A percentile compares a stretch with the other conserved stretches of the same genome.
phyloP scores from a whole-genome alignment of 78 protist genomes.

The Dictyostelium firmibasis region DNA sequence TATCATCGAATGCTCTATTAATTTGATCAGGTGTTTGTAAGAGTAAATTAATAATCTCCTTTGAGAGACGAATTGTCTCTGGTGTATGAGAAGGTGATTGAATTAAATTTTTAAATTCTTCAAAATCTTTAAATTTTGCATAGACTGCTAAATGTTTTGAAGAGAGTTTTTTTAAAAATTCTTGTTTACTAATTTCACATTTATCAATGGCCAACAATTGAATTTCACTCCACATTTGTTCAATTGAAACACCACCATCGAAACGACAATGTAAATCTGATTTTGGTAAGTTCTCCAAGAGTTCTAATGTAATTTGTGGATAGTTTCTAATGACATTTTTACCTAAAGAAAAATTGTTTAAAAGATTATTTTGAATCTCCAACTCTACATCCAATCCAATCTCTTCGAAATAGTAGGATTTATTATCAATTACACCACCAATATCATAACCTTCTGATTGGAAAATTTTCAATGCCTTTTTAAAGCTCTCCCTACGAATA shows the following conservation, averaged over 20 bases:
- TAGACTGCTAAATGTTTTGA: not conserved
- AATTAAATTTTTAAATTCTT: not conserved
- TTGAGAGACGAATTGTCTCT: not conserved
- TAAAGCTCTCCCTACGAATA: slow-evolving; percentile 68
- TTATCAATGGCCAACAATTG: not conserved
- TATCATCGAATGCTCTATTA: slow-evolving; percentile 80
- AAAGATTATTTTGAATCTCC: not conserved
- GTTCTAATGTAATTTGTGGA: slow-evolving; percentile 70
- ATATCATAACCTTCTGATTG: slow-evolving; percentile 50
- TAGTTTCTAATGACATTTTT: not conserved
- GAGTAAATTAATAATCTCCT: slow-evolving; percentile 18
- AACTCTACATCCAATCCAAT: slow-evolving; percentile 35
- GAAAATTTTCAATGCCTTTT: slow-evolving; percentile 29
- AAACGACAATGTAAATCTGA: slow-evolving; percentile 83
- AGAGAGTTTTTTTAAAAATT: not conserved
- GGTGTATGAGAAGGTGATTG: slow-evolving; percentile 4
- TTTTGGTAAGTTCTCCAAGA: slow-evolving; percentile 76
- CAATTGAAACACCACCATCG: slow-evolving; percentile 83
- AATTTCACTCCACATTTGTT: slow-evolving; percentile 79
- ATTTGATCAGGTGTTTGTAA: slow-evolving; percentile 80
- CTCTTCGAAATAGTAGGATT: slow-evolving; percentile 42
- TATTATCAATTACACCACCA: not conserved
- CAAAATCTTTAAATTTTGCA: not conserved
- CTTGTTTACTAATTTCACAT: not conserved
- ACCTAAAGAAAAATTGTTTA: not conserved